A percentile compares a stretch with the other conserved stretches of the same genome.
Conservation (phyloP, 106 monocot species). For the Triglochin maritima region DNA sequence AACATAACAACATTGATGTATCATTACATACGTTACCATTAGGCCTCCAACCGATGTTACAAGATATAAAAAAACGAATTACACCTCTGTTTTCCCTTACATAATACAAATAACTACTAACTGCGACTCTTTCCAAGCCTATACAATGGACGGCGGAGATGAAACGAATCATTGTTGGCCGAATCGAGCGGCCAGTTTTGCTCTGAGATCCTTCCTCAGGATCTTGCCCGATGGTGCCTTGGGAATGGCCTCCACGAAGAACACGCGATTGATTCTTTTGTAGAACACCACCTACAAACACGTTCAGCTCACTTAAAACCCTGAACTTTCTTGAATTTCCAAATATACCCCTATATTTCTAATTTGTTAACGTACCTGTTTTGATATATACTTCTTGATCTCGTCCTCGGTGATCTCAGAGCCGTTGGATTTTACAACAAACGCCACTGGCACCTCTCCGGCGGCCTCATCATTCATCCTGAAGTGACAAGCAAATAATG, state of each 20-base stretch:
- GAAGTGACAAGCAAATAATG: background rate
- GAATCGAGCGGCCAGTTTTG: conserved; percentile 11
- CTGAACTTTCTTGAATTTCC: background rate
- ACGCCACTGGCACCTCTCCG: conserved; percentile 30
- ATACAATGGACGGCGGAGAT: no score
- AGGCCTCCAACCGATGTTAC: no score
- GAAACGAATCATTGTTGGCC: no score
- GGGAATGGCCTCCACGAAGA: conserved; percentile 44
- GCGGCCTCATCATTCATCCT: conserved; percentile 17
- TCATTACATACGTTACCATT: no score
- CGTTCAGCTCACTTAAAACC: background rate
- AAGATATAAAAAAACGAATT: no score
- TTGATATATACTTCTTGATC: conserved; percentile 49
- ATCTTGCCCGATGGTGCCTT: conserved; percentile 64
- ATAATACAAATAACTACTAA: no score
- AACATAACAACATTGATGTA: no score
- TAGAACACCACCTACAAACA: conserved; percentile 46
- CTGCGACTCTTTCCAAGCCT: no score
- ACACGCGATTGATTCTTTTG: conserved; percentile 48
- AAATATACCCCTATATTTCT: background rate
- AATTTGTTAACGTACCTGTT: conserved; percentile 31
- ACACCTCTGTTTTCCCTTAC: no score
- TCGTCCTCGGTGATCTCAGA: conserved; percentile 46
- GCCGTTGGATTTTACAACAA: conserved; percentile 10
- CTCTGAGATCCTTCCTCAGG: conserved; percentile 46